Evolutionary conservation across 169 alveolate genomes (phyloP).

Genomic region (Plasmodium vivax): DNA sequence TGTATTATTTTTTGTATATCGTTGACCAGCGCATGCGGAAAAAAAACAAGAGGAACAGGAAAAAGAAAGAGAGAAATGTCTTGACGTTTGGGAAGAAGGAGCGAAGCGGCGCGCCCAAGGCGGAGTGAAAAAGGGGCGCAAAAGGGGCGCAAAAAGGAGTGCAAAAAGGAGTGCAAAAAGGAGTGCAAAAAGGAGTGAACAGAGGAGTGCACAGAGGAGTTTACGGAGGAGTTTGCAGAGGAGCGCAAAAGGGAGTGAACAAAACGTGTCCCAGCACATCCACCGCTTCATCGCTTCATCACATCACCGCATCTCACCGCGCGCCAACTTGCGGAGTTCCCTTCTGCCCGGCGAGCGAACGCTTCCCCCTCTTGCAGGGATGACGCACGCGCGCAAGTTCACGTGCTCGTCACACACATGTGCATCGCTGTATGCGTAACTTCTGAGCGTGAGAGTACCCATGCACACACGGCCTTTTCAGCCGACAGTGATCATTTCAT

Average conservation of each 20-base stretch:
- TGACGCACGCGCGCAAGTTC: not conserved
- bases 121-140: not conserved
- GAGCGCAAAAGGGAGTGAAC: not conserved
- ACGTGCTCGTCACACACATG: not conserved
- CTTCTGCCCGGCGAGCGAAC: not conserved
- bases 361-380: not conserved
- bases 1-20: conserved; percentile 8
- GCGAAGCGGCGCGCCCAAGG: not conserved
- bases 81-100: conserved; percentile 1
- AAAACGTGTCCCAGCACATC: not conserved
- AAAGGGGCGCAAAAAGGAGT: not conserved
- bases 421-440: not conserved
- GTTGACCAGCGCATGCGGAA: conserved; percentile 4
- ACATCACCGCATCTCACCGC: not conserved
- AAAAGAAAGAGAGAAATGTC: conserved; percentile 11
- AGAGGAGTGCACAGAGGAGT: too few relatives aligned
- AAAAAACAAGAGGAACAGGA: not conserved
- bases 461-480: not conserved
- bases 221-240: too few relatives aligned
- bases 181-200: not conserved
- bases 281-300: not conserved
- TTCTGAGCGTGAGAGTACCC: not conserved
- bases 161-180: not conserved
- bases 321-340: not conserved
- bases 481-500: not conserved